Evolutionary conservation across 2,329 filamentous ascomycete species (phyloP).

Genomic region (Daldinia sp.): DNA sequence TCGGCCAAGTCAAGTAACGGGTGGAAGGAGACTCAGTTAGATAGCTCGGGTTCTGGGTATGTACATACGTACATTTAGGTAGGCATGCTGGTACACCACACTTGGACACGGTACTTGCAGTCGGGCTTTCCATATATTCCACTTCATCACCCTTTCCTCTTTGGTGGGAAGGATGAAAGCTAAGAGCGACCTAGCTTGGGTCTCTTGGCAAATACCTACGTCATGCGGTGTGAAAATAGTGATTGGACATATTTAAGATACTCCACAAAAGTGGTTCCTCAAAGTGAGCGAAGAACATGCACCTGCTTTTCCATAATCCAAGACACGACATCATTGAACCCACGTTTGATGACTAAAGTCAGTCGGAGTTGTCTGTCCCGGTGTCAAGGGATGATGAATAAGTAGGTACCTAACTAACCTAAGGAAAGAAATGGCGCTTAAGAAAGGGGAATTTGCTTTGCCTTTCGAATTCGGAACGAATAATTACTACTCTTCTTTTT

Average conservation of each 20-base stretch:
- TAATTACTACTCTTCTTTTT: constrained; percentile 15
- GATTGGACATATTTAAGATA: constrained; percentile 30
- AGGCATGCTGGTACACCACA: background rate
- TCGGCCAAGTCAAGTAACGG: constrained; percentile 11
- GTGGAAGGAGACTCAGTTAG: constrained; percentile 2
- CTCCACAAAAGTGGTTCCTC: constrained; percentile 38
- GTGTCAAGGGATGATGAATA: constrained; percentile 45
- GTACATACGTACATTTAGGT: background rate
- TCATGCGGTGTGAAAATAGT: constrained; percentile 43
- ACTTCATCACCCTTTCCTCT: constrained; percentile 37
- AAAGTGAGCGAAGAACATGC: constrained; percentile 29
- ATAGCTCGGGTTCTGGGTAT: background rate
- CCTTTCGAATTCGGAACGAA: constrained; percentile 3
- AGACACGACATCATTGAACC: constrained; percentile 43
- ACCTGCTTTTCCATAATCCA: constrained; percentile 29
- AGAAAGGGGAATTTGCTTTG: constrained; percentile 11
- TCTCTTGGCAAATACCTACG: constrained; percentile 40
- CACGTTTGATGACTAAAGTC: constrained; percentile 33
- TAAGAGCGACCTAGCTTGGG: constrained; percentile 37
- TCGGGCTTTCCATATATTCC: constrained; percentile 36
- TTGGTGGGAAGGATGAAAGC: constrained; percentile 42
- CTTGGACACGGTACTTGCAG: constrained; percentile 32
- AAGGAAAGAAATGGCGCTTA: constrained; percentile 13
- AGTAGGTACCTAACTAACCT: constrained; percentile 9
- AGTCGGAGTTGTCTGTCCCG: constrained; percentile 40